Conservation (phyloP, 2,329 filamentous ascomycete species). For the Myriangium duriaei region DNA sequence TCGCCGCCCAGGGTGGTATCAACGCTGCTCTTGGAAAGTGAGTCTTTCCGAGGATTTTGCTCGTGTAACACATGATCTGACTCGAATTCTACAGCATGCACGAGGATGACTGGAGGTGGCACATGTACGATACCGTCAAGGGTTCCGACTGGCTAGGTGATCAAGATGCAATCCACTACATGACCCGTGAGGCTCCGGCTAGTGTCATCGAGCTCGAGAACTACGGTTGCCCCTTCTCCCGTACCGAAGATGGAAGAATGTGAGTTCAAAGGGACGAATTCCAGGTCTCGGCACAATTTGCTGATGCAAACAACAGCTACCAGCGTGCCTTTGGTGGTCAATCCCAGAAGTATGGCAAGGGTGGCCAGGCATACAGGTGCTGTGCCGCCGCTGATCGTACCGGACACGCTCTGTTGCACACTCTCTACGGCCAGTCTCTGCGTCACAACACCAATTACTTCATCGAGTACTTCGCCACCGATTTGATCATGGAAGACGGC, state of each 20-base stretch:
- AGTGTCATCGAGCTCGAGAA: constrained; percentile 93
- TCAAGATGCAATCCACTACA: constrained; percentile 96
- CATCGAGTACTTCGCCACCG: constrained; percentile 96
- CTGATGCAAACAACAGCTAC: no score
- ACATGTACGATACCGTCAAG: constrained; percentile 99
- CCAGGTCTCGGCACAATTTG: no score
- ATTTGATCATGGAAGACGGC: constrained; percentile 94
- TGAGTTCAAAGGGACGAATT: no score
- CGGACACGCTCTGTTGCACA: constrained; percentile 94
- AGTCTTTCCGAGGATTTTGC: constrained; percentile 15
- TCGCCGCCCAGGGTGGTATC: constrained; percentile 66
- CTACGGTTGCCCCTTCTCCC: constrained; percentile 92
- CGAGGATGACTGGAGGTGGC: constrained; percentile 97
- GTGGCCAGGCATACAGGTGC: constrained; percentile 94
- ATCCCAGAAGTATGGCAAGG: constrained; percentile 88
- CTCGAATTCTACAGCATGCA: constrained; percentile 51
- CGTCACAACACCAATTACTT: constrained; percentile 99
- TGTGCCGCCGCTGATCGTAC: constrained; percentile 94
- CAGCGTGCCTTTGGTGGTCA: constrained; percentile 98
- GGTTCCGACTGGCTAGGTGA: constrained; percentile 95
- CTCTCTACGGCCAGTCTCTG: constrained; percentile 92
- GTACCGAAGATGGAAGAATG: constrained; percentile 95
- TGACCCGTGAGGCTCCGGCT: constrained; percentile 86
- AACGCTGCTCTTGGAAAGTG: constrained; percentile 74
- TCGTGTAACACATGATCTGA: constrained; percentile 7